A percentile compares a stretch with the other conserved stretches of the same genome.
These are phyloP conservation scores for Vitis cinerea DNA, from an alignment of 164 flowering plant species.

Conservation along the genomic window DNA sequence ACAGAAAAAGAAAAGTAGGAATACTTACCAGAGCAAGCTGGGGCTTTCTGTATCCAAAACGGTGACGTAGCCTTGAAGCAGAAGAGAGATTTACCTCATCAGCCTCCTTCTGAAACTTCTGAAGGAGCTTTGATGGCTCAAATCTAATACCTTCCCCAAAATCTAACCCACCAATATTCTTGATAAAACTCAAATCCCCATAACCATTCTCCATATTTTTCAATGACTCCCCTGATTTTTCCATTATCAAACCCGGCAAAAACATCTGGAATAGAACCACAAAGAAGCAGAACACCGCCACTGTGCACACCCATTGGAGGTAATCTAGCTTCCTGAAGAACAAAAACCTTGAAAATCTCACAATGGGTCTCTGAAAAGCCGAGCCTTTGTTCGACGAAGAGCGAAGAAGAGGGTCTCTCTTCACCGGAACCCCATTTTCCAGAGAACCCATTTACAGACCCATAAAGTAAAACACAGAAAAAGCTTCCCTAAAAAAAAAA, in stretches of 20 bases:
- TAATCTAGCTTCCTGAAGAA: constrained; percentile 71
- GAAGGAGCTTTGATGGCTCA: constrained; percentile 50
- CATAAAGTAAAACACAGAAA: constrained; percentile 15
- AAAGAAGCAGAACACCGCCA: constrained; percentile 66
- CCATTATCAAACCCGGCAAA: constrained; percentile 66
- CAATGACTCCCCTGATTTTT: constrained; percentile 34
- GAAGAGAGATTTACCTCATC: constrained; percentile 28
- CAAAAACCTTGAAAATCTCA: constrained; percentile 70
- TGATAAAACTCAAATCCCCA: constrained; percentile 40
- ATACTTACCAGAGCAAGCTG: constrained; percentile 84
- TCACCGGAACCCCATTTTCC: constrained; percentile 52
- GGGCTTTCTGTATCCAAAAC: constrained; percentile 72
- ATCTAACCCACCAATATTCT: constrained; percentile 50
- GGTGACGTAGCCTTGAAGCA: constrained; percentile 29
- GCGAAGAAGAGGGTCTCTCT: constrained; percentile 51
- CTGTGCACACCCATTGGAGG: constrained; percentile 70
- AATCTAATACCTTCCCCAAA: constrained; percentile 76
- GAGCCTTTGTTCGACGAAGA: constrained; percentile 37
- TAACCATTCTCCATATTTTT: constrained; percentile 11
- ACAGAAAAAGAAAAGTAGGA: background rate
- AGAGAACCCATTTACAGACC: constrained; percentile 70
- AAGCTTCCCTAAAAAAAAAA: background rate
- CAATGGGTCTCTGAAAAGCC: constrained; percentile 60
- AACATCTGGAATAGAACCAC: constrained; percentile 64
- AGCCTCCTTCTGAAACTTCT: constrained; percentile 53